Evolutionary conservation across 768 basidiomycete species (phyloP), one percentile per base, ranked within the genome.

Genomic region (Lactarius evosmus): DNA sequence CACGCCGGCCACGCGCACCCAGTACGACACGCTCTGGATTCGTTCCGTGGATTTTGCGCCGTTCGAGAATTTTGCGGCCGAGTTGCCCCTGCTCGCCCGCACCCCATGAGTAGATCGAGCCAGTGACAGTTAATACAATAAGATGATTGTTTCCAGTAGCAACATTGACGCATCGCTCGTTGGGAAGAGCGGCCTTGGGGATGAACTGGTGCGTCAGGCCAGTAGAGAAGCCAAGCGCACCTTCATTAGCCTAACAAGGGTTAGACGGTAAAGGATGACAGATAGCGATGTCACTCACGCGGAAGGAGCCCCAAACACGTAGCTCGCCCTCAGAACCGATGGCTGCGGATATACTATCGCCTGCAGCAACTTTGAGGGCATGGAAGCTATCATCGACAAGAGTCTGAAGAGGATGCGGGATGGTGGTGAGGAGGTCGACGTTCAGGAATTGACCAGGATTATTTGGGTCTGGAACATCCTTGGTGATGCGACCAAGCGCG

Each of bases 81-180:
- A 98, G 86, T 69, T 96, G 94, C 56, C 87, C 85, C 71, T 95
- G 88, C 72, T 96, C 91, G 54, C 93, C 92, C 44, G 91, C 89
- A 11, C 96, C 96, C 85, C 92, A 92, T 5, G 91, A 85, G 70
- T 89, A 93, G 59, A 98, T 84, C 69, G 86, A 84, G 9, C 96
- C 96, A 60, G 89, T 88, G 0, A 88, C 89, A 4, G 94, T 96
- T 40, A 98, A 80, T 12, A 94, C 90, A 60, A 98, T 77, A 29
- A 97, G 80, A 73, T 98, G 96, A 70, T 98, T 95, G 73, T 84
- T 83, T 25, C 96, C 96, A 33, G 89, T 85, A 4, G 84, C 89
- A 59, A 95, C 82, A 17, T 87, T 79, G 11, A 85, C 83, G 36
- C 91, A 87, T 68, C 87, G 89, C 71, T 91, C 89, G 40, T 74